These are phyloP conservation scores for Endocalyx cinctus DNA, from an alignment of 2,329 filamentous ascomycete species.

Conservation along the genomic window DNA sequence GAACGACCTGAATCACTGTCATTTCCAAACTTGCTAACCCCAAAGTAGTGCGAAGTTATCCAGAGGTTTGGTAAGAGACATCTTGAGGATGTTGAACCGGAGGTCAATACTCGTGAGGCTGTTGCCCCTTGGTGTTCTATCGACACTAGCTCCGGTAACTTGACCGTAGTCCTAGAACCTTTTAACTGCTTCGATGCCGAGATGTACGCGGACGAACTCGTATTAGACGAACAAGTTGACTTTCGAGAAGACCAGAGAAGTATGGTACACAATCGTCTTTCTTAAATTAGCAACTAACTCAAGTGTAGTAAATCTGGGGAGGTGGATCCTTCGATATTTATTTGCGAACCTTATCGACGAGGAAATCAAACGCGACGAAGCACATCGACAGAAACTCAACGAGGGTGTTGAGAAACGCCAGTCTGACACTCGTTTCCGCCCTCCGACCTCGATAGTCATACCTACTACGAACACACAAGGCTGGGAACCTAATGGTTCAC, in stretches of 20 bases:
- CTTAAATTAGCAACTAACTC: slow-evolving; percentile 9
- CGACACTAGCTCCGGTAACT: slow-evolving; percentile 84
- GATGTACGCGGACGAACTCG: slow-evolving; percentile 88
- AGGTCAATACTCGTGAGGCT: slow-evolving; percentile 82
- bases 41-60: slow-evolving; percentile 70
- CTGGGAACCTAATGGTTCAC: slow-evolving; percentile 39
- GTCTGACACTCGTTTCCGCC: slow-evolving; percentile 49
- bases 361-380: slow-evolving; percentile 77
- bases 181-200: slow-evolving; percentile 98
- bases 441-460: slow-evolving; percentile 55
- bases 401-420: slow-evolving; percentile 56
- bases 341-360: slow-evolving; percentile 88
- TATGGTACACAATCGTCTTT: slow-evolving; percentile 38
- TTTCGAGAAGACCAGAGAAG: slow-evolving; percentile 93
- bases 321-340: slow-evolving; percentile 91
- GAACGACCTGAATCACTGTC: background rate
- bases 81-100: slow-evolving; percentile 82
- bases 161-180: slow-evolving; percentile 87
- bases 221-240: slow-evolving; percentile 66
- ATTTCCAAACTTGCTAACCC: slow-evolving; percentile 11
- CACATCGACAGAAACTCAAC: slow-evolving; percentile 65
- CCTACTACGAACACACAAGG: slow-evolving; percentile 28
- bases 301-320: slow-evolving; percentile 80
- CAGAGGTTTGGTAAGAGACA: slow-evolving; percentile 92
- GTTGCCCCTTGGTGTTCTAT: slow-evolving; percentile 96